phyloP scores from a whole-genome alignment of 1,139 yeast species.

The Yamadazyma epiphylla region DNA sequence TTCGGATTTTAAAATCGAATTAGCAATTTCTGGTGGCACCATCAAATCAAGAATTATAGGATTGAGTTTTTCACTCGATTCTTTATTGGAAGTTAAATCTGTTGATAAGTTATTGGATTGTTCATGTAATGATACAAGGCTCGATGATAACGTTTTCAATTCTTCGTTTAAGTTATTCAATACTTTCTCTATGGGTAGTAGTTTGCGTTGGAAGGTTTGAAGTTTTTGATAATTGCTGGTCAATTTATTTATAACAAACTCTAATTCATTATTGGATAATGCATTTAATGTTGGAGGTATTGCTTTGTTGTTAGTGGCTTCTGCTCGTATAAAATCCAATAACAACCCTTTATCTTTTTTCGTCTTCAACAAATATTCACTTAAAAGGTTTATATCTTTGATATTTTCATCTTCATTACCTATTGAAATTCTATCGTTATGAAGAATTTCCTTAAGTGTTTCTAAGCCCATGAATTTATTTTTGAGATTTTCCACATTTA shows the following conservation, averaged over 20 bases:
- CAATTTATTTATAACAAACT: constrained; percentile 16
- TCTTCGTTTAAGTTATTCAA: constrained; percentile 53
- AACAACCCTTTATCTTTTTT: too few species aligned
- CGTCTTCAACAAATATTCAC: too few species aligned
- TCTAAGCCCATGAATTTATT: background rate
- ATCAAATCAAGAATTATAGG: constrained; percentile 72
- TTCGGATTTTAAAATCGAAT: constrained; percentile 43
- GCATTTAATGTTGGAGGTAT: constrained; percentile 4
- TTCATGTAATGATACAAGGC: constrained; percentile 55
- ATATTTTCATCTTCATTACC: too few species aligned
- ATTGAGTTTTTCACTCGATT: constrained; percentile 54
- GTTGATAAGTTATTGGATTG: constrained; percentile 37
- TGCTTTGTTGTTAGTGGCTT: constrained; percentile 7
- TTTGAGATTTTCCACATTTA: too few species aligned
- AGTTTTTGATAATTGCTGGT: constrained; percentile 32
- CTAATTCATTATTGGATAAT: constrained; percentile 10
- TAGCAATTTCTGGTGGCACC: constrained; percentile 66
- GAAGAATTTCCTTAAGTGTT: background rate
- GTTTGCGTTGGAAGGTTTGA: constrained; percentile 30
- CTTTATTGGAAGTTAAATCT: constrained; percentile 47
- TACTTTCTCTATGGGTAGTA: constrained; percentile 36
- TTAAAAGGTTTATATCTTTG: too few species aligned
- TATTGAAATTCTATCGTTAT: too few species aligned
- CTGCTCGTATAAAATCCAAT: constrained; percentile 18
- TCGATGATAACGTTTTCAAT: constrained; percentile 54